Percentiles rank a stretch among this genome's conserved stretches.
These are phyloP conservation scores for Camellia sinensis DNA, from an alignment of 148 eudicot species.

Conservation along the genomic window DNA sequence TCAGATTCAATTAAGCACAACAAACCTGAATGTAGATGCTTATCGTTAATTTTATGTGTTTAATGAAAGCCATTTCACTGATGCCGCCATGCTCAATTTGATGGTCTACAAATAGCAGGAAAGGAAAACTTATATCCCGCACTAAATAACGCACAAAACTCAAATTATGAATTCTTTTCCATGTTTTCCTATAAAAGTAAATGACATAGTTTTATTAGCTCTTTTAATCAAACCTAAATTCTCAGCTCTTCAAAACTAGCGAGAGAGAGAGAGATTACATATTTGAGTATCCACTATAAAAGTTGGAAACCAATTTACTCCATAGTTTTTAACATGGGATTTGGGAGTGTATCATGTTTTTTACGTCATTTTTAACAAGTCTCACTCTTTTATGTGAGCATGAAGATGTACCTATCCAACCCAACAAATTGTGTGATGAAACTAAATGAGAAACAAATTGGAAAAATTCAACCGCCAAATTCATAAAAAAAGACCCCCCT, in stretches of 20 bases:
- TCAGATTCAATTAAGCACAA: not conserved
- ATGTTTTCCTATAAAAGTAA: not conserved
- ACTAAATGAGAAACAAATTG: too few species aligned
- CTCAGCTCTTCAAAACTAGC: not conserved
- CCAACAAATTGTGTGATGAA: too few species aligned
- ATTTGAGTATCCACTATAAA: too few species aligned
- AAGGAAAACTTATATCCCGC: not conserved
- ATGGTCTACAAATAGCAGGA: not conserved
- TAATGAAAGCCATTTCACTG: constrained; percentile 1
- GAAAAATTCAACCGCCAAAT: too few species aligned
- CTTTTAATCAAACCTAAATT: not conserved
- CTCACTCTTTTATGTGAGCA: too few species aligned
- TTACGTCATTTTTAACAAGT: too few species aligned
- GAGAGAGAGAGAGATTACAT: not conserved
- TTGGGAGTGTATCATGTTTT: too few species aligned
- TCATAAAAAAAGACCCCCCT: too few species aligned
- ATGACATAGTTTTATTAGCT: not conserved
- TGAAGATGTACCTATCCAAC: too few species aligned
- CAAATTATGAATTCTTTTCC: not conserved
- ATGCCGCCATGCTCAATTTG: constrained; percentile 4
- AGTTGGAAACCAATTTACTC: too few species aligned
- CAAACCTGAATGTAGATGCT: not conserved
- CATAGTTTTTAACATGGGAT: too few species aligned
- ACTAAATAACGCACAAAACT: not conserved
- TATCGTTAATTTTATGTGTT: not conserved